phyloP scores from a whole-genome alignment of 2,329 filamentous ascomycete genomes.

The Colletotrichum gloeosporioides region DNA sequence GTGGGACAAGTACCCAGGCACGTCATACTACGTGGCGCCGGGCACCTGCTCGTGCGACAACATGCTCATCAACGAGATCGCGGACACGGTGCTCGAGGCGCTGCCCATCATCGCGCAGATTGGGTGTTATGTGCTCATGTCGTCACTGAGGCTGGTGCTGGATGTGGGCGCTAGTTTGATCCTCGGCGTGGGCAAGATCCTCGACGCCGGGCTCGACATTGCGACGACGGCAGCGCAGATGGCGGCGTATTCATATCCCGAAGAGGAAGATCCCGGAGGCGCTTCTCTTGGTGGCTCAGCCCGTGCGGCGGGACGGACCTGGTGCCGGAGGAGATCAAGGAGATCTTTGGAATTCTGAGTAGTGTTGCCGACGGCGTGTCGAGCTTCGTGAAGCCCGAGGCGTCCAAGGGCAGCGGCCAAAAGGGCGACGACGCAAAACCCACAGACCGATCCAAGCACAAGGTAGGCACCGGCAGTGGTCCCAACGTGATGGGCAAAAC shows the following conservation, averaged over 20 bases:
- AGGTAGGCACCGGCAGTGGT: background rate
- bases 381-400: constrained; percentile 7
- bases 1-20: background rate
- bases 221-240: background rate
- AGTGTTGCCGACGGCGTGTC: background rate
- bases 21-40: background rate
- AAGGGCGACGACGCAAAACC: constrained; percentile 9
- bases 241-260: background rate
- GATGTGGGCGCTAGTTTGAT: background rate
- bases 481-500: background rate
- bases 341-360: background rate
- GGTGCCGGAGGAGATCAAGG: constrained; percentile 1
- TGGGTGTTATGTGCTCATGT: background rate
- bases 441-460: background rate
- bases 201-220: background rate
- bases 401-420: background rate
- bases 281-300: constrained; percentile 2
- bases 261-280: background rate
- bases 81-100: background rate
- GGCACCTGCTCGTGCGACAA: background rate
- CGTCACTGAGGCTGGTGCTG: background rate
- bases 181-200: background rate
- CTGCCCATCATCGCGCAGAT: background rate
- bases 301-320: constrained; percentile 2
- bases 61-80: background rate